A percentile compares a stretch with the other conserved stretches of the same genome.
Evolutionary conservation across 306 rosid genomes (phyloP).

Genomic region (Acacia melanoxylon): DNA sequence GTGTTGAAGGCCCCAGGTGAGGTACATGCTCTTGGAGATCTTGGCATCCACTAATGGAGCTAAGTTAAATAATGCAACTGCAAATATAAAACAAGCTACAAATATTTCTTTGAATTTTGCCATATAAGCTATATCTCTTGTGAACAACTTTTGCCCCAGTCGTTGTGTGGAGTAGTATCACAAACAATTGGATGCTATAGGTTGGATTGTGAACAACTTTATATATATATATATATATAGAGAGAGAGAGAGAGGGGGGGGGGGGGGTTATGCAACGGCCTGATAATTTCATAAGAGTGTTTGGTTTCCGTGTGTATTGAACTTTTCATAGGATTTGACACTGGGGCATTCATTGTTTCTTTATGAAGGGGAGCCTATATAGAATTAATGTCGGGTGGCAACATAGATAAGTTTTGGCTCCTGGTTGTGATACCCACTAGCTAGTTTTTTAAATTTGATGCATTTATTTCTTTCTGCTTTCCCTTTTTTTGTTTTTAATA

Average conservation of each 20-base stretch:
- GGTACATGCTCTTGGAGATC: conserved; percentile 54
- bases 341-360: conserved; percentile 29
- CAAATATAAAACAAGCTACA: conserved; percentile 36
- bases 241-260: too few relatives aligned
- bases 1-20: conserved; percentile 65
- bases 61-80: conserved; percentile 26
- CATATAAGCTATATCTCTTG: conserved; percentile 33
- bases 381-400: conserved; percentile 28
- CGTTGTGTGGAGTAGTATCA: neutral
- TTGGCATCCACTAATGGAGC: conserved; percentile 43
- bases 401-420: conserved; percentile 45
- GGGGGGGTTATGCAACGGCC: neutral
- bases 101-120: conserved; percentile 36
- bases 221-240: conserved; percentile 20
- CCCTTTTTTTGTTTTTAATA: neutral
- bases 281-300: conserved; percentile 18
- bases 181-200: conserved; percentile 19
- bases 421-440: neutral
- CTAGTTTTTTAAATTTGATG: conserved; percentile 9
- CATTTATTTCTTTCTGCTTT: neutral
- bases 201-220: conserved; percentile 7
- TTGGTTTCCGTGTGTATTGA: conserved; percentile 29
- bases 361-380: conserved; percentile 17
- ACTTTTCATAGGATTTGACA: conserved; percentile 29
- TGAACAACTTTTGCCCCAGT: neutral